Evolutionary conservation across 192 early-diverging fungal species (phyloP).

Genomic region (Coemansia umbellata): DNA sequence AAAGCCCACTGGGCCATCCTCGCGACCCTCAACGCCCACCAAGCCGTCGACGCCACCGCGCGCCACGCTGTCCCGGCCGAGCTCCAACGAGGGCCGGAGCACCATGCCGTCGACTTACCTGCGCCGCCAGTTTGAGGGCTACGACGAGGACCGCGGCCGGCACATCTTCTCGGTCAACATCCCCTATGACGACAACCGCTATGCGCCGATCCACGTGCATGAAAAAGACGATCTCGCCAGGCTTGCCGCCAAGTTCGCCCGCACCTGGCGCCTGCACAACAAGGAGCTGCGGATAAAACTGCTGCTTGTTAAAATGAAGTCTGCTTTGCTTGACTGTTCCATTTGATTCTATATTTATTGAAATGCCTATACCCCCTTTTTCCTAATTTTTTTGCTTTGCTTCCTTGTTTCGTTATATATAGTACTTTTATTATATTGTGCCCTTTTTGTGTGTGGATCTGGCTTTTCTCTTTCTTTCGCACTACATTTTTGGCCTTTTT

Average conservation of each 20-base stretch:
- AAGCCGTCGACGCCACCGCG: constrained; percentile 14
- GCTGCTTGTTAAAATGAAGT: constrained; percentile 40
- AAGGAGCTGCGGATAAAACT: constrained; percentile 45
- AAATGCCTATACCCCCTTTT: too few relatives aligned
- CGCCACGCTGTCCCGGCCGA: constrained; percentile 19
- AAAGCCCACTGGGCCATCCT: not conserved
- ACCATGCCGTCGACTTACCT: constrained; percentile 12
- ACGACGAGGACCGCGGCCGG: constrained; percentile 45
- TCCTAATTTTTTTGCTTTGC: not conserved
- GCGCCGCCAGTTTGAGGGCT: constrained; percentile 40
- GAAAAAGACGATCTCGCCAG: constrained; percentile 41
- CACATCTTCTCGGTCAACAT: constrained; percentile 45
- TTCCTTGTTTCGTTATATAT: too few relatives aligned
- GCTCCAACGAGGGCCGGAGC: constrained; percentile 32
- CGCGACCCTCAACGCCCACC: constrained; percentile 15
- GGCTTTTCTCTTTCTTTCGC: too few relatives aligned
- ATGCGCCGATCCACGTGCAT: constrained; percentile 46
- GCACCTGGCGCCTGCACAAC: constrained; percentile 40
- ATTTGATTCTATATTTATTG: too few relatives aligned
- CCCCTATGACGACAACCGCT: constrained; percentile 31
- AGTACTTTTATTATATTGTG: too few relatives aligned
- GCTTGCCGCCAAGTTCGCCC: constrained; percentile 36
- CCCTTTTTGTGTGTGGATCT: too few relatives aligned
- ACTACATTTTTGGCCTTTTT: too few relatives aligned
- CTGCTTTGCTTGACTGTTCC: constrained; percentile 25